Evolutionary conservation across 108 stramenopile species (phyloP), one percentile per base, ranked within the genome.

Genomic region (Pseudonitzschia delicatissima): DNA sequence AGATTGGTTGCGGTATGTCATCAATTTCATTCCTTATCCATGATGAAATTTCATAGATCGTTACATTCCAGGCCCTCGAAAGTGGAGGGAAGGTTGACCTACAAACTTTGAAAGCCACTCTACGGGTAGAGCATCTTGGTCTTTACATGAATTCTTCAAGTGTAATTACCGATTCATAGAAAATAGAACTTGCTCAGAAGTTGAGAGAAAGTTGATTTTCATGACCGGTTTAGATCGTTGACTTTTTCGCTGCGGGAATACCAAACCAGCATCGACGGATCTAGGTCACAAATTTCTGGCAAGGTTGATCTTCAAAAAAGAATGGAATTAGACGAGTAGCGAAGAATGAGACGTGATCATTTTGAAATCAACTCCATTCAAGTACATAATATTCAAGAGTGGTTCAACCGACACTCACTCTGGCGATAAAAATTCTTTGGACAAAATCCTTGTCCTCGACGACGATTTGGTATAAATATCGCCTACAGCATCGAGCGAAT

Each of bases 91-190:
- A 42, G 13, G 71, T 67, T 0, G 66, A 77, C 57, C 3, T 72
- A 13, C 45, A 66, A 21, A 1, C 45, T 3, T 48, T 77, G 0
- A 25, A 59, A 33, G 15, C 21, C 5, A 62, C 71, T 27, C n/a
- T 77, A 28, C 47, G 71, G 13, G 21, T 77, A n/a, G 76, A 77
- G 60, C 69, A 77, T 68, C 31, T 77, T 28, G 76, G 69, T 28
- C 31, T 53, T 27, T 69, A 75, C 44, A 32, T 31, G 1, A 26
- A 2, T 57, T 48, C 47, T 2, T 18, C 13, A 17, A 7, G 47
- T 7, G 7, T 6, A 17, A 6, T 48, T 21, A 48, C 7, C 20
- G 47, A 48, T n/a, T n/a, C n/a, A n/a, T n/a, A n/a, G n/a, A 20
- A 53, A 62, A 5, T 62, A 45, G 42, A 48, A 23, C 20, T 48